Evolutionary conservation across 2,329 filamentous ascomycete genomes (phyloP).

Genomic region (Neofusicoccum sp.): DNA sequence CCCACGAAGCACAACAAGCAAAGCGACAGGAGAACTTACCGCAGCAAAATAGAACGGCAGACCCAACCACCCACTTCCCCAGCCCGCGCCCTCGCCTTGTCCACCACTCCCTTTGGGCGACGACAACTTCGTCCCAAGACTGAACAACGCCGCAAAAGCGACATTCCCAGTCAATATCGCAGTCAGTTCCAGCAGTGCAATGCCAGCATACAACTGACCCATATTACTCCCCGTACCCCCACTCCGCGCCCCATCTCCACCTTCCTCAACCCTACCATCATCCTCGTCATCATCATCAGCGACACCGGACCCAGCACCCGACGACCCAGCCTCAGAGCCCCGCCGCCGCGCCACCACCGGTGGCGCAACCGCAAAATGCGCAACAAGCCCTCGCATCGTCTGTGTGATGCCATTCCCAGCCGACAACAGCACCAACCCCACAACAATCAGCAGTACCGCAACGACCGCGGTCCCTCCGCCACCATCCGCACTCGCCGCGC

Average conservation of each 20-base stretch:
- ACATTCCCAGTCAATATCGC: conserved; percentile 5
- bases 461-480: neutral
- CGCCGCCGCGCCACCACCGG: too few relatives aligned
- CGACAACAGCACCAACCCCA: neutral
- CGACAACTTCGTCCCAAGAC: neutral
- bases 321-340: neutral
- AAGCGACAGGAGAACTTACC: neutral
- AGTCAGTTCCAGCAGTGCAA: conserved; percentile 9
- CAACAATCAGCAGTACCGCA: neutral
- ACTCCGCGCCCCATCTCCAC: neutral
- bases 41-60: conserved; percentile 13
- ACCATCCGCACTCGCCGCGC: neutral
- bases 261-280: too few relatives aligned
- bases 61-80: neutral
- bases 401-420: conserved; percentile 14
- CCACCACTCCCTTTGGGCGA: too few relatives aligned
- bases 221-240: neutral
- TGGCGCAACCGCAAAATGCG: neutral
- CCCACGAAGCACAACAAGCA: neutral
- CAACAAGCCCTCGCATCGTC: conserved; percentile 12
- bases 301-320: neutral
- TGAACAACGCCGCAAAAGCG: conserved; percentile 11
- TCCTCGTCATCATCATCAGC: neutral
- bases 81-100: neutral
- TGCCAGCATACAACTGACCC: neutral